Base-by-base conservation (phyloP, 768 basidiomycete genomes). In the Trametes villosa region DNA sequence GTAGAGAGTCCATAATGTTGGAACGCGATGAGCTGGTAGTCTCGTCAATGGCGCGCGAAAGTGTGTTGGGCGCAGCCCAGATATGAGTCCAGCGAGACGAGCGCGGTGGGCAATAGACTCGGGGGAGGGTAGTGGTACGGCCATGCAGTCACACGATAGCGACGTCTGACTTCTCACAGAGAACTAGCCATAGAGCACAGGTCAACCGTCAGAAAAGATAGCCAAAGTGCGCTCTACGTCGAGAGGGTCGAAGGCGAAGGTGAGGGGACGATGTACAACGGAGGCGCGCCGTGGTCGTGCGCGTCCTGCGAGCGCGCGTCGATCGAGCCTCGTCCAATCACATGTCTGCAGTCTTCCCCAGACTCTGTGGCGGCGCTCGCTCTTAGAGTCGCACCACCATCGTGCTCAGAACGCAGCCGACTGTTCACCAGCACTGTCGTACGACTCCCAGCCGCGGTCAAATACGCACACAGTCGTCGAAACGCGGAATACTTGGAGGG, bases 1-100 rank as follows among this genome's bases (percentile, higher is more conserved):
- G 71, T 94, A 96, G 5, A 95, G 75, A 0, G 78, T 72, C 89
- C 91, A 92, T 66, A 89, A 71, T 0, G 91, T 93, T 3, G 94
- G 92, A 27, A 87, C 73, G 22, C 87, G 83, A 71, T 96, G 94
- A 0, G 86, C 87, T 0, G 80, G 77, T 27, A 93, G 85, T 49
- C 82, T 70, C 68, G 81, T 92, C 67, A 93, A 91, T 3, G 89
- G 86, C 3, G 83, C 78, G 22, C 80, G 78, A 9, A 89, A 84
- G 12, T 85, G 79, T 6, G 85, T 76, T 30, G 87, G 84, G 31
- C 82, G 80, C 0, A 91, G 72, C 42, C 83, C 77, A 4, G 86
- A 81, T 17, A 92, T 70, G 13, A 84, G 75, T 48, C 70, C 62
- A 0, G 83, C 83, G 49, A 89, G 75, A 17, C 77, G 77, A 47